A percentile compares a stretch with the other conserved stretches of the same genome.
These are phyloP conservation scores for Lecanicillium sp. DNA, from an alignment of 2,329 filamentous ascomycete species.

Conservation along the genomic window DNA sequence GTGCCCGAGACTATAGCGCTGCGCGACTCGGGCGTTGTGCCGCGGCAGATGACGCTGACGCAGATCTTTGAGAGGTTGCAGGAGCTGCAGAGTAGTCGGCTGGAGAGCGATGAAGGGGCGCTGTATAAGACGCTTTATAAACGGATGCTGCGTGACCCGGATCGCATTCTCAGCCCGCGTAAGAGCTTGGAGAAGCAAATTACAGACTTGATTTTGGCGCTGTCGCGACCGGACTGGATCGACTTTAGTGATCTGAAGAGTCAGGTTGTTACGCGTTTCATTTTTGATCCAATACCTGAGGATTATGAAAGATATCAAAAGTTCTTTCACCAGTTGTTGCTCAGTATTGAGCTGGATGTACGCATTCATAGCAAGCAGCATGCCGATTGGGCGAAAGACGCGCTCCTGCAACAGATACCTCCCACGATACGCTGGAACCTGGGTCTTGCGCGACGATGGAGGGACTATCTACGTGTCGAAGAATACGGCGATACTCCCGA, in stretches of 20 bases:
- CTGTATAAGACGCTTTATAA: constrained; percentile 60
- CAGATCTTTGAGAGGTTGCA: constrained; percentile 52
- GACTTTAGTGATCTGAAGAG: constrained; percentile 64
- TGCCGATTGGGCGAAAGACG: constrained; percentile 55
- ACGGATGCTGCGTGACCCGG: constrained; percentile 59
- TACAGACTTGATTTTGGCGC: constrained; percentile 59
- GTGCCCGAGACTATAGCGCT: constrained; percentile 49
- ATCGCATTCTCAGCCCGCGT: constrained; percentile 52
- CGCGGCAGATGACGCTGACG: constrained; percentile 53
- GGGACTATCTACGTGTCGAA: constrained; percentile 61
- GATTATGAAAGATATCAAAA: constrained; percentile 52
- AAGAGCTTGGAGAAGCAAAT: constrained; percentile 64
- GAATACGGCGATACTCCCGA: constrained; percentile 46
- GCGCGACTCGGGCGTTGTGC: constrained; percentile 48
- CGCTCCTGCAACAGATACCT: constrained; percentile 56
- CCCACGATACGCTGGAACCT: constrained; percentile 66
- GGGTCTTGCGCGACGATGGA: constrained; percentile 66
- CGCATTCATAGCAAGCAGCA: constrained; percentile 59
- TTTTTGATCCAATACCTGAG: constrained; percentile 51
- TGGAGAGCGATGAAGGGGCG: constrained; percentile 49
- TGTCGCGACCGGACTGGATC: constrained; percentile 64
- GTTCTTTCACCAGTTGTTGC: constrained; percentile 71
- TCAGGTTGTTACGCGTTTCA: constrained; percentile 67
- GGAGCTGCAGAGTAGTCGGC: constrained; percentile 48
- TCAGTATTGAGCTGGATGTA: constrained; percentile 64